Evolutionary conservation across 2,329 filamentous ascomycete species (phyloP).

Genomic region (Cercospora sp.): DNA sequence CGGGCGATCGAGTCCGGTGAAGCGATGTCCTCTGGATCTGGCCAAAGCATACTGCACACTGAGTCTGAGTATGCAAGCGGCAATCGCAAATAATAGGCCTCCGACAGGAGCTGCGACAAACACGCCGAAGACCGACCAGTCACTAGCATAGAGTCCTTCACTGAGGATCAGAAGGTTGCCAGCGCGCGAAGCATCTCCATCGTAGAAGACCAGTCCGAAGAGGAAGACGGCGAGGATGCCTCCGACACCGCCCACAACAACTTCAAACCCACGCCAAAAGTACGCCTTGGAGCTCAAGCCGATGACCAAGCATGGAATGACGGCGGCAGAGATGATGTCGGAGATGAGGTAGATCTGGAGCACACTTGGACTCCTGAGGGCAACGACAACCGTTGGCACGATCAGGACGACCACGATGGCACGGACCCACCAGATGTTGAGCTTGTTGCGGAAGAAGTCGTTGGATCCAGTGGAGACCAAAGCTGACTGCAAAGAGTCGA

Average conservation of each 20-base stretch:
- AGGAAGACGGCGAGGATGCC: slow-evolving; percentile 78
- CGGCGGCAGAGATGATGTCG: slow-evolving; percentile 73
- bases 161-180: slow-evolving; percentile 70
- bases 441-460: slow-evolving; percentile 78
- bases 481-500: slow-evolving; percentile 77
- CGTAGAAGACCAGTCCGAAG: slow-evolving; percentile 75
- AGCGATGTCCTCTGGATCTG: slow-evolving; percentile 60
- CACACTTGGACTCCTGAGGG: slow-evolving; percentile 70
- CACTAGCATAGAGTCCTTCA: slow-evolving; percentile 70
- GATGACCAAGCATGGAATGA: slow-evolving; percentile 73
- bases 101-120: slow-evolving; percentile 79
- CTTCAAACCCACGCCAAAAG: slow-evolving; percentile 79
- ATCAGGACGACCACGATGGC: slow-evolving; percentile 69
- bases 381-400: slow-evolving; percentile 71
- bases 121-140: slow-evolving; percentile 81
- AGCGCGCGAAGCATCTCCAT: slow-evolving; percentile 60
- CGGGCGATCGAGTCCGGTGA: slow-evolving; percentile 66
- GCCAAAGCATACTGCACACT: slow-evolving; percentile 59
- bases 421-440: slow-evolving; percentile 74
- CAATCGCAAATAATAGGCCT: slow-evolving; percentile 69
- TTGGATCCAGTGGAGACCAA: slow-evolving; percentile 80
- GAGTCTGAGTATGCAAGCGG: slow-evolving; percentile 62
- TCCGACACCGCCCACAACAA: slow-evolving; percentile 73
- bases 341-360: slow-evolving; percentile 81
- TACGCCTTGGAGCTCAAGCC: slow-evolving; percentile 65